Conservation (phyloP, 306 rosid species). For the Quercus wislizeni region DNA sequence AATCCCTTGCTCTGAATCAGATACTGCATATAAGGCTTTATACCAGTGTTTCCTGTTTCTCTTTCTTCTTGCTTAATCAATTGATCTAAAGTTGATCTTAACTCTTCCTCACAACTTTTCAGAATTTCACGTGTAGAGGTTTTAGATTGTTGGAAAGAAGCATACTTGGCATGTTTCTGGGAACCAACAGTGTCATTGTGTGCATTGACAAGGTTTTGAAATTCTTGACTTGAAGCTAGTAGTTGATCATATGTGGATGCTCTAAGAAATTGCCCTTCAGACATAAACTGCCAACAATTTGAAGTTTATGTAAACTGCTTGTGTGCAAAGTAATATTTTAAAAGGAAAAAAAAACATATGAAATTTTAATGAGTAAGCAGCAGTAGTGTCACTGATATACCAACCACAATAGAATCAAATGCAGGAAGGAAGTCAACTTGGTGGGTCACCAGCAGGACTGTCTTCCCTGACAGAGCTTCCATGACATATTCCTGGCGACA, state of each 20-base stretch:
- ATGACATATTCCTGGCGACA: conserved; percentile 48
- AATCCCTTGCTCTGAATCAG: conserved; percentile 47
- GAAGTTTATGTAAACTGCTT: not conserved
- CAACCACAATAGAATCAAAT: conserved; percentile 50
- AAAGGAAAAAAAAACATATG: not conserved
- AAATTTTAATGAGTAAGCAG: not conserved
- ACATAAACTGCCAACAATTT: conserved; percentile 45
- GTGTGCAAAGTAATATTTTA: not conserved
- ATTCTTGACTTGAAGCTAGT: conserved; percentile 39
- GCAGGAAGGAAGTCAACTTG: conserved; percentile 64
- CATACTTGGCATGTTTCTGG: conserved; percentile 10
- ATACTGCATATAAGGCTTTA: conserved; percentile 55
- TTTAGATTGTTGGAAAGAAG: not conserved
- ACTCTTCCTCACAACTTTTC: conserved; percentile 15
- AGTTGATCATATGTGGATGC: conserved; percentile 45
- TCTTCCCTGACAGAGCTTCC: conserved; percentile 49
- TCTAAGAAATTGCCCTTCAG: conserved; percentile 37
- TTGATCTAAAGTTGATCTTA: conserved; percentile 18
- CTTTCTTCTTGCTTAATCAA: conserved; percentile 54
- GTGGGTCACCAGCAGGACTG: conserved; percentile 58
- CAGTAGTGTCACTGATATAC: not conserved
- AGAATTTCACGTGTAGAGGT: conserved; percentile 20
- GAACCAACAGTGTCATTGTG: conserved; percentile 45
- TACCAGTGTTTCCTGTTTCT: conserved; percentile 49
- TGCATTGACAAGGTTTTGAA: conserved; percentile 60